Percentiles rank a stretch among this genome's conserved stretches.
These are phyloP conservation scores for Butyriboletus pseudospeciosus DNA, from an alignment of 1,284 basidiomycete genomes.

Conservation along the genomic window DNA sequence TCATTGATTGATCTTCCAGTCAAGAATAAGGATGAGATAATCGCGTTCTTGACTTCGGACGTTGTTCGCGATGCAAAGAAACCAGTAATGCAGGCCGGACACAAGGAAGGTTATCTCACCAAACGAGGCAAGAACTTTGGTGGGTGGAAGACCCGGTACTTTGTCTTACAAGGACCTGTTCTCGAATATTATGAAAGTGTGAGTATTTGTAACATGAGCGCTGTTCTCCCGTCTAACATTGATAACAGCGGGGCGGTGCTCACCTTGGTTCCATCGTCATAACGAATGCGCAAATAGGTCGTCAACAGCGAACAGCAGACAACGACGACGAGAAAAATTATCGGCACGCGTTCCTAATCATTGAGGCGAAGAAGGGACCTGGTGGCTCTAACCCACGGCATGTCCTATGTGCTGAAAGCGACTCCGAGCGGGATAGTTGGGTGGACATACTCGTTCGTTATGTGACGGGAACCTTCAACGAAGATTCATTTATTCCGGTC, in stretches of 20 bases:
- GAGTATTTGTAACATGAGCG: slow-evolving; percentile 35
- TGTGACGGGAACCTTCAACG: slow-evolving; percentile 67
- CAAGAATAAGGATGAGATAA: slow-evolving; percentile 86
- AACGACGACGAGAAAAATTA: slow-evolving; percentile 88
- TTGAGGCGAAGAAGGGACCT: slow-evolving; percentile 75
- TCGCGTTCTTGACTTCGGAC: slow-evolving; percentile 90
- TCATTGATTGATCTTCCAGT: slow-evolving; percentile 79
- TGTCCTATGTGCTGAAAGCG: slow-evolving; percentile 94
- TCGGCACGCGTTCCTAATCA: slow-evolving; percentile 94
- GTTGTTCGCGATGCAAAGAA: slow-evolving; percentile 70
- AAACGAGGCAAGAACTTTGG: slow-evolving; percentile 97
- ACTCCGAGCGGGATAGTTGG: slow-evolving; percentile 90
- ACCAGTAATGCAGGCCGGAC: slow-evolving; percentile 73
- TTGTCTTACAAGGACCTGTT: slow-evolving; percentile 81
- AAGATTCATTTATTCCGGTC: slow-evolving; percentile 43
- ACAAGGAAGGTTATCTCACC: slow-evolving; percentile 94
- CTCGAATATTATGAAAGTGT: slow-evolving; percentile 95
- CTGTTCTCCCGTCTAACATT: slow-evolving; percentile 14
- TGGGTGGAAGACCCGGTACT: slow-evolving; percentile 94
- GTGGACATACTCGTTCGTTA: slow-evolving; percentile 90
- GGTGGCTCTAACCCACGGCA: slow-evolving; percentile 74
- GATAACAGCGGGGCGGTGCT: slow-evolving; percentile 73
- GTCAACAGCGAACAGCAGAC: slow-evolving; percentile 42
- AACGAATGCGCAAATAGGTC: slow-evolving; percentile 79
- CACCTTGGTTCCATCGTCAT: slow-evolving; percentile 87